Base-by-base conservation (phyloP, 2,329 filamentous ascomycete species). In the Thielaviopsis musarum region DNA sequence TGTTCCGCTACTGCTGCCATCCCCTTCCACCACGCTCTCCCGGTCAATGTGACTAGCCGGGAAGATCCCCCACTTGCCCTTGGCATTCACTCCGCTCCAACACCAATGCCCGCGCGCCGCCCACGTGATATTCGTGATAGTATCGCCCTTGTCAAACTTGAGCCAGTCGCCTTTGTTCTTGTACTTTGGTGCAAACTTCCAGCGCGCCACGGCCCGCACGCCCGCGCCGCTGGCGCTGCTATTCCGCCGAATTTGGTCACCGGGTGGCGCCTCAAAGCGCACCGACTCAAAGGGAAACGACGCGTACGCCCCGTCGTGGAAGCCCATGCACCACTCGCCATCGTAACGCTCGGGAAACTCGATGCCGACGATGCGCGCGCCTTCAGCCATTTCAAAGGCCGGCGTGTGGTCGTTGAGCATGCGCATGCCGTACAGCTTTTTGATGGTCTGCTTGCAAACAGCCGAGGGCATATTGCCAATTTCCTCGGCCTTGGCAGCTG, bases 141-240 rank as follows among this genome's bases (percentile, higher is more conserved):
- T 73, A 63, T 87, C 84, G 21, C 80, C 81, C 66, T 83, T 84
- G 30, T 84, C 82, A 65, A 87, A 80, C 63, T 71, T 74, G n/a
- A 82, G 69, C 79, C 79, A 82, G 12, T 73, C 67, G 28, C 72
- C 72, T 22, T 66, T 67, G 13, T 66, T 64, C 58, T 65, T 66
- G 15, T 62, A 58, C 63, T 74, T 76, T 41, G 73, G 72, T 55
- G 71, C 70, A 69, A 78, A 81, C 66, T 74, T 79, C 78, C 78
- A 82, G 60, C 72, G 71, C 13, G 77, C 71, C 49, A 74, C 72
- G 10, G 76, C 79, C 54, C 72, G 72, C 49, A 79, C 70, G 2
- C 38, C 38, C 12, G 72, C 72, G 59, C 74, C 78, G 38, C 71
- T 71, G 12, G 71, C 73, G 5, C 72, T 71, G 17, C 15, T 45